These are phyloP conservation scores for Endocladia muricata DNA, from an alignment of 31 red algal genomes.

Conservation along the genomic window DNA sequence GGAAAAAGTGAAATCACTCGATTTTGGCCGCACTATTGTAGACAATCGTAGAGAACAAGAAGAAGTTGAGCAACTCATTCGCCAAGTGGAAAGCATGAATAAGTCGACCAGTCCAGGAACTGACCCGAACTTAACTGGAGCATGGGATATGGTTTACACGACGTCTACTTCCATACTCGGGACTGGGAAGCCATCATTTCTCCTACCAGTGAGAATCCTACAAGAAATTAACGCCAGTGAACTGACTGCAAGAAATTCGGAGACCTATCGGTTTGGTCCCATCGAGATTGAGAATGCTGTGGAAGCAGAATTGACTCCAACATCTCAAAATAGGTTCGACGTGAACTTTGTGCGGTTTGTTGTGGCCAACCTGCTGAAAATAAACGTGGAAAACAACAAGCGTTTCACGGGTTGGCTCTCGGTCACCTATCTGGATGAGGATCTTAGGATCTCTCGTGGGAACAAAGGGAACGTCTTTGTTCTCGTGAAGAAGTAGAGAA, in stretches of 20 bases:
- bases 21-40: constrained; percentile 53
- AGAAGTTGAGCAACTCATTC: constrained; percentile 49
- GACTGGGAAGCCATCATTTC: constrained; percentile 34
- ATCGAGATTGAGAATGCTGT: constrained; percentile 43
- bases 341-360: constrained; percentile 85
- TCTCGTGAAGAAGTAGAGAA: constrained; percentile 64
- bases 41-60: constrained; percentile 27
- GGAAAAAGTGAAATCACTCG: constrained; percentile 20
- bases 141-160: constrained; percentile 86
- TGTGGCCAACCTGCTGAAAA: constrained; percentile 37
- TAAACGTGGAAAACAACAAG: constrained; percentile 58
- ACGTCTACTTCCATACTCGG: constrained; percentile 69
- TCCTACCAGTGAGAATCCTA: constrained; percentile 52
- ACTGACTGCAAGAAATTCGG: constrained; percentile 58
- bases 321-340: constrained; percentile 36
- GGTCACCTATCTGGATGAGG: constrained; percentile 78
- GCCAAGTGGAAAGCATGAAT: constrained; percentile 78
- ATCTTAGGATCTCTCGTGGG: constrained; percentile 76
- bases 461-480: constrained; percentile 84
- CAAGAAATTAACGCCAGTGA: constrained; percentile 62
- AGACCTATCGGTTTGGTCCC: constrained; percentile 54
- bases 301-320: constrained; percentile 33
- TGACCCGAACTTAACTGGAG: constrained; percentile 61
- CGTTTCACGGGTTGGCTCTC: constrained; percentile 73
- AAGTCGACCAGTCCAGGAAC: constrained; percentile 44